A percentile compares a stretch with the other conserved stretches of the same genome.
phyloP scores from a whole-genome alignment of 1,284 basidiomycete genomes.

The Rhodofomes roseus region DNA sequence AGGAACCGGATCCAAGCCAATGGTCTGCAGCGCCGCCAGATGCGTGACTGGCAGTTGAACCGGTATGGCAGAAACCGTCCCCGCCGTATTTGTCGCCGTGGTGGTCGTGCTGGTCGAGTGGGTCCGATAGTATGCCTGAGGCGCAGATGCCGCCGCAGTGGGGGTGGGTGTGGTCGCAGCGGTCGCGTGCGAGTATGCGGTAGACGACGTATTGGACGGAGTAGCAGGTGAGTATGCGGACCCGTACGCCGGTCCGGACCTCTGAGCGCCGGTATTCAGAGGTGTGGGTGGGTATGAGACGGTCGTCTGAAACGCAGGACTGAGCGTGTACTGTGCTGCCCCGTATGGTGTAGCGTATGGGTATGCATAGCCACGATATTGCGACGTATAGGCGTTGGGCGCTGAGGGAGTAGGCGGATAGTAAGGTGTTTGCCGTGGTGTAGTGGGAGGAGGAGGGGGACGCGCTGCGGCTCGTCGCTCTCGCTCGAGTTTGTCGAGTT shows the following conservation, averaged over 20 bases:
- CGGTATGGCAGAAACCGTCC: constrained; percentile 50
- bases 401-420: constrained; percentile 18
- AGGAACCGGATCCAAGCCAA: constrained; percentile 72
- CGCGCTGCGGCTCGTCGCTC: constrained; percentile 46
- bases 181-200: no score
- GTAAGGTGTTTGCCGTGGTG: constrained; percentile 15
- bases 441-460: constrained; percentile 4
- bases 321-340: constrained; percentile 23
- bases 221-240: constrained; percentile 22
- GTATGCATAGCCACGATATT: constrained; percentile 37
- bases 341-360: constrained; percentile 31
- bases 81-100: constrained; percentile 32
- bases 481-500: constrained; percentile 63
- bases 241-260: constrained; percentile 8
- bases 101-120: background rate
- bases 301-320: constrained; percentile 18
- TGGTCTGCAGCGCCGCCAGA: constrained; percentile 59
- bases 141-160: constrained; percentile 8
- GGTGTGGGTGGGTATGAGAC: constrained; percentile 1
- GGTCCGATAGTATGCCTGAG: constrained; percentile 17
- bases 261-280: background rate
- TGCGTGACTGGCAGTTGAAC: constrained; percentile 70
- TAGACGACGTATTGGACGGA: constrained; percentile 22
- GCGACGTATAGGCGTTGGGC: constrained; percentile 27
- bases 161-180: background rate